These are phyloP conservation scores for Chlorella sp. DNA, from an alignment of 139 green algal species.

Conservation along the genomic window DNA sequence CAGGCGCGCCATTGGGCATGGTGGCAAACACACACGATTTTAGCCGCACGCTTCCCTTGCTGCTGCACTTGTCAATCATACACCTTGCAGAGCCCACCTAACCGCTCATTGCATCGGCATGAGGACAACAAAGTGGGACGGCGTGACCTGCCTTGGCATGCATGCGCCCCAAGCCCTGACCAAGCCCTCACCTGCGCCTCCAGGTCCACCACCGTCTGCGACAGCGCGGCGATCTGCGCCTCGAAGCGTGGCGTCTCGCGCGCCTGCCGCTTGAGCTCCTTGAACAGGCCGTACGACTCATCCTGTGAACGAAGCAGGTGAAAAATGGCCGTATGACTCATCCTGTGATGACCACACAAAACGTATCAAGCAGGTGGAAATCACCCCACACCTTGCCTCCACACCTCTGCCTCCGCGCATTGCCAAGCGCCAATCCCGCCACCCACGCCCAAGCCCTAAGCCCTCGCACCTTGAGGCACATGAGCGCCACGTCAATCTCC, in stretches of 20 bases:
- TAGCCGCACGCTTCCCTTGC: no score
- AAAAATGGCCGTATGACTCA: background rate
- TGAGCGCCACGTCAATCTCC: constrained; percentile 8
- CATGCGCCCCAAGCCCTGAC: no score
- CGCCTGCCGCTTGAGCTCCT: constrained; percentile 3
- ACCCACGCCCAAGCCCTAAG: background rate
- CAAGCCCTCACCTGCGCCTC: no score
- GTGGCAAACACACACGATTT: no score
- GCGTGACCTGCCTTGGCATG: no score
- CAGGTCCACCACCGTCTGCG: background rate
- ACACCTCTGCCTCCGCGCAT: background rate
- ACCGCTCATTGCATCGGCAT: no score
- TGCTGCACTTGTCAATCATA: no score
- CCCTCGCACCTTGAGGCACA: background rate
- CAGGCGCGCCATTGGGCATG: no score
- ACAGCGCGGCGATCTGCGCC: background rate
- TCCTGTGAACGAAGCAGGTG: background rate
- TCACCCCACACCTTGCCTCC: background rate
- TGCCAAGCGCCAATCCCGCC: background rate
- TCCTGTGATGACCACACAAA: background rate
- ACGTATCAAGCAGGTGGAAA: no score
- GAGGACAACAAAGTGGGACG: no score
- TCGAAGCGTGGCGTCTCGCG: background rate
- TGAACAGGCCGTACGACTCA: background rate
- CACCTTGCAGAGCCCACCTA: no score